Evolutionary conservation across 768 basidiomycete species (phyloP), one percentile per base, ranked within the genome.

Genomic region (Amanita inopinata): DNA sequence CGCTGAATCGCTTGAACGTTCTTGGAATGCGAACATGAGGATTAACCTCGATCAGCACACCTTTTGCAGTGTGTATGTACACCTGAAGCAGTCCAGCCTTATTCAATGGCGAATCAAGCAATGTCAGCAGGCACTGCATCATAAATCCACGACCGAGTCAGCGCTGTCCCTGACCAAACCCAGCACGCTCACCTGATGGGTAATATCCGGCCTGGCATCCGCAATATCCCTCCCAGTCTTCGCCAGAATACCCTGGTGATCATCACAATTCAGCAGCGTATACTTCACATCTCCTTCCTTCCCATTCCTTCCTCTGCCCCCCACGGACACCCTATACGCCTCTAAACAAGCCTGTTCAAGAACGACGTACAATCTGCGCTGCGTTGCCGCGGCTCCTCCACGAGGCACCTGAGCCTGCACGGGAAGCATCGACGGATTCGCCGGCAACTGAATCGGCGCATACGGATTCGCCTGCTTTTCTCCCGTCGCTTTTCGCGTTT

Each of bases 151-250:
- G n/a, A 7, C 3, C 20, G 20, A 27, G 19, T 45, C 11, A 47
- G 12, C 25, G 46, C 37, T 32, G 9, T 25, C 17, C 31, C 27
- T 31, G 12, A 32, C 50, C n/a, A 43, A n/a, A 20, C 11, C 41
- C 38, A 22, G 34, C 23, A 38, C 19, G 58, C 73, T 38, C 46
- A 90, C 92, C 77, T 97, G 96, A 59, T 99, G 96, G 0, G 96
- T 98, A 55, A 98, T 98, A 64, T 98, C 96, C 2, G 96, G 96
- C 50, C 96, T 70, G n/a, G 96, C 96, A 64, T 98, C 93, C 11
- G 96, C 96, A 48, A 98, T 98, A 63, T 99, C 96, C 57, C 94
- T 76, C 11, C 92, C 91, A 0, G 91, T 96, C 63, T 96, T 98
- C 3, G 96, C 94, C 48, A 99, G 70, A 52, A 99, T 96, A 43